Base-by-base conservation (phyloP, 192 early-diverging fungal species). In the Phlyctochytrium arcticum region DNA sequence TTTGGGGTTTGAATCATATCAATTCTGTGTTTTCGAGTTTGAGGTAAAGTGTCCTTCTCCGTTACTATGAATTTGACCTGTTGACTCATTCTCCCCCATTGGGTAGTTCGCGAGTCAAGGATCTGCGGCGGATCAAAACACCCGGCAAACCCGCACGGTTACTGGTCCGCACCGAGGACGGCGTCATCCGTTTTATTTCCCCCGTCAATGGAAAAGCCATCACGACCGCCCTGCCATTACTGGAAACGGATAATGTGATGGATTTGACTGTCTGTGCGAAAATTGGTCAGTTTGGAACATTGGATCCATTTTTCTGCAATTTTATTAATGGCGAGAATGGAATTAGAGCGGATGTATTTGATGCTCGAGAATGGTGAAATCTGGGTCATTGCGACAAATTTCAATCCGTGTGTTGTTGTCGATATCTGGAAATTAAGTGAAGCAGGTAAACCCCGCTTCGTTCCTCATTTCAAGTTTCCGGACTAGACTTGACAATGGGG, bases 1-100 rank as follows among this genome's bases (percentile, higher is more conserved):
- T 79, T 9, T 83, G 81, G 81, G 61, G 47, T 47, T 35, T 73
- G n/a, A 77, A 77, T 39, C 81, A 76, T 32, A 69, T 83, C 57
- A 83, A 83, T 46, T 53, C 67, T 21, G 67, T 46, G n/a, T 81
- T 83, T 36, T 57, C 71, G n/a, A 66, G 62, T 10, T 33, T 75
- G 24, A 80, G 75, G 79, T 80, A 57, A 31, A 47, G 17, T 15
- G 5, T 9, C 29, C 53, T 8, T n/a, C 12, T 23, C 33, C n/a
- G 29, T 48, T 37, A 21, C 7, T 2, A 33, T 31, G 57, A 24
- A 9, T 59, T 15, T 59, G 1, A 6, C 12, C 17, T 33, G 39
- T 15, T 34, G 7, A 15, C 42, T n/a, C 53, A 17, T 15, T 1
- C 29, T 68, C 48, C 17, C 8, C 42, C 6, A 60, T 34, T 7